Evolutionary conservation across 176 grass and related monocot species (phyloP), one percentile per base, ranked within the genome.

Genomic region (Musa acuminata): DNA sequence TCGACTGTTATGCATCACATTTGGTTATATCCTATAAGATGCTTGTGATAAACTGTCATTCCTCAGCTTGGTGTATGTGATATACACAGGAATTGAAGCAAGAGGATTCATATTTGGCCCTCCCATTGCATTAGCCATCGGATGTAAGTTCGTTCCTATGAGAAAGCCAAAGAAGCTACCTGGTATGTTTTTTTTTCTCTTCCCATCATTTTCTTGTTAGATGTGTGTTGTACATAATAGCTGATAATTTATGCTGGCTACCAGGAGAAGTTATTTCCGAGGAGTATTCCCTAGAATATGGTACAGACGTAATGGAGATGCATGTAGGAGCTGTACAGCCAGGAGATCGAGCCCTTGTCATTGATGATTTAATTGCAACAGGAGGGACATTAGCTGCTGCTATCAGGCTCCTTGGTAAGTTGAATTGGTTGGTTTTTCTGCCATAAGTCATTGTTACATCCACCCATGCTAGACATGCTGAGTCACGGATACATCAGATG

Each of bases 71-170:
- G 16, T 58, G 7, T 55, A 5, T 35, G 27, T 74, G 72, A 55
- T 29, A 55, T 74, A 58, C 27, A 9, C 74, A 99, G 95, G 95
- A 84, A 78, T 99, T 72, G 95, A 99, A 83, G 95, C 95, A 76
- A 89, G 95, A 84, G 95, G 95, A 62, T 99, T 99, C 21, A 99
- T 99, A 80, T 99, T 99, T 54, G 95, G 95, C 9, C 84, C 90
- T 73, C 90, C 95, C 6, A 99, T 99, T 75, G 95, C 95, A 59
- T 86, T 99, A 83, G 95, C 90, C 21, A 84, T 99, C 55, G 95
- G 95, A 80, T 88, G 90, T 75, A 99, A 99, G 67, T 99, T 99
- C 82, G 95, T 99, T 50, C 95, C 95, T 22, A 48, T 99, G 77
- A 91, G 95, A 64, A 99, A 99, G 78, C 95, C 95, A 0, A 99